Evolutionary conservation across 306 rosid species (phyloP).

Genomic region (Hippophae rhamnoides): DNA sequence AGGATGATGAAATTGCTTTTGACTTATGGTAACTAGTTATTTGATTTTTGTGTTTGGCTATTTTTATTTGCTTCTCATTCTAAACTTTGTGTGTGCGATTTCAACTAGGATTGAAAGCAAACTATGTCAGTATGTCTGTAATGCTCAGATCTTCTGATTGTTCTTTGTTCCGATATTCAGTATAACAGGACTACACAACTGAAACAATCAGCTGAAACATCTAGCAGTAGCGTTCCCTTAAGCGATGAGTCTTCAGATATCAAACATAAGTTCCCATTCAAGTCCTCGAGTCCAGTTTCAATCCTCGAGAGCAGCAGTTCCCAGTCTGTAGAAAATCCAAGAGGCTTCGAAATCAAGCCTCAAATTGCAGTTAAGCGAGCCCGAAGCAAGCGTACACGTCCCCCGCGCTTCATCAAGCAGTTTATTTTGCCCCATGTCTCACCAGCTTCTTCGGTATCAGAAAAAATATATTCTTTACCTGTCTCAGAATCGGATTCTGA

Average conservation of each 20-base stretch:
- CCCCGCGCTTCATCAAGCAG: conserved; percentile 21
- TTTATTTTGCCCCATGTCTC: conserved; percentile 13
- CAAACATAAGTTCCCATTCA: conserved; percentile 35
- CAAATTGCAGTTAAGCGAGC: conserved; percentile 38
- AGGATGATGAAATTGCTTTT: no score
- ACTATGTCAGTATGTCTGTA: not conserved
- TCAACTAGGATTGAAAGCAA: no score
- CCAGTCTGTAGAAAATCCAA: conserved; percentile 43
- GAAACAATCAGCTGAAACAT: conserved; percentile 9
- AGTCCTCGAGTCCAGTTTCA: conserved; percentile 61
- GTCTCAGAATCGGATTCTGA: conserved; percentile 30
- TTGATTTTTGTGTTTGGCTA: no score
- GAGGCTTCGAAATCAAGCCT: conserved; percentile 23
- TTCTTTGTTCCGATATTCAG: conserved; percentile 16
- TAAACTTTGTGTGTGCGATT: not conserved
- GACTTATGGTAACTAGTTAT: no score
- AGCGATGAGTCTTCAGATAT: conserved; percentile 17
- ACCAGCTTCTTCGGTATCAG: conserved; percentile 9
- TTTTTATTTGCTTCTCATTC: no score
- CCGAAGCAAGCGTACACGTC: conserved; percentile 53
- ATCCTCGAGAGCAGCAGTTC: conserved; percentile 61
- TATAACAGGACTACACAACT: conserved; percentile 3
- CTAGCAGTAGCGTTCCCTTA: not conserved
- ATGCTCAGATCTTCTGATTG: conserved; percentile 1
- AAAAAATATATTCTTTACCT: conserved; percentile 10